Conservation (phyloP, 768 basidiomycete species). For the Tulasnella sp. region DNA sequence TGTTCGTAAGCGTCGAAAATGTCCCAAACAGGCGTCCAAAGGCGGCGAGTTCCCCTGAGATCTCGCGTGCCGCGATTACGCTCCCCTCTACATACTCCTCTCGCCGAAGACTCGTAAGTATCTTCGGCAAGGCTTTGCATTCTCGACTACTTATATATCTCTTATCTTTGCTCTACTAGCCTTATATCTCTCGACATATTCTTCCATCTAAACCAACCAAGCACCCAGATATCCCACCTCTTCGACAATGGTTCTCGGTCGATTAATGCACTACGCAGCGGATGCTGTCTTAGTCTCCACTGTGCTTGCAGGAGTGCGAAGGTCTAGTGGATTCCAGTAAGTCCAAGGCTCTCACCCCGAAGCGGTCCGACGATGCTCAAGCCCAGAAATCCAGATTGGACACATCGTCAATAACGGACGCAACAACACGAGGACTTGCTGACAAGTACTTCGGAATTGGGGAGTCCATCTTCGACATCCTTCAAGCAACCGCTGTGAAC, state of each 20-base stretch:
- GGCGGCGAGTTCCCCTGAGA: not conserved
- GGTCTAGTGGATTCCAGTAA: slow-evolving; percentile 84
- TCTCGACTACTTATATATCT: not conserved
- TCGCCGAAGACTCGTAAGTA: not conserved
- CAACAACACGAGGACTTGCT: slow-evolving; percentile 63
- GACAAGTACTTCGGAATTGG: slow-evolving; percentile 81
- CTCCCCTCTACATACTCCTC: not conserved
- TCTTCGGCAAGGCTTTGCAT: not conserved
- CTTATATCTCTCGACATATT: not conserved
- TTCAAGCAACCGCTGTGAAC: slow-evolving; percentile 78
- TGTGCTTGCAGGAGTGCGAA: slow-evolving; percentile 81
- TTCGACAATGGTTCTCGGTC: slow-evolving; percentile 41
- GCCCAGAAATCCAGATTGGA: slow-evolving; percentile 45
- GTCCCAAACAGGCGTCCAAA: not conserved
- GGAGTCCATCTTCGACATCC: slow-evolving; percentile 80
- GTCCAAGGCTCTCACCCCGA: slow-evolving; percentile 32
- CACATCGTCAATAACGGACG: slow-evolving; percentile 62
- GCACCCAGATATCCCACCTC: not conserved
- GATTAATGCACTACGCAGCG: slow-evolving; percentile 70
- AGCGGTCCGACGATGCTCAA: not conserved
- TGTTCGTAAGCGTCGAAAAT: not conserved
- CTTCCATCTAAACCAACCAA: not conserved
- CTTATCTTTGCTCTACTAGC: not conserved
- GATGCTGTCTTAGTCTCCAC: slow-evolving; percentile 85
- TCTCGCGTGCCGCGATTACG: not conserved